Evolutionary conservation across 495 filamentous ascomycete genomes (phyloP).

Genomic region (Penicillium coprophilum): DNA sequence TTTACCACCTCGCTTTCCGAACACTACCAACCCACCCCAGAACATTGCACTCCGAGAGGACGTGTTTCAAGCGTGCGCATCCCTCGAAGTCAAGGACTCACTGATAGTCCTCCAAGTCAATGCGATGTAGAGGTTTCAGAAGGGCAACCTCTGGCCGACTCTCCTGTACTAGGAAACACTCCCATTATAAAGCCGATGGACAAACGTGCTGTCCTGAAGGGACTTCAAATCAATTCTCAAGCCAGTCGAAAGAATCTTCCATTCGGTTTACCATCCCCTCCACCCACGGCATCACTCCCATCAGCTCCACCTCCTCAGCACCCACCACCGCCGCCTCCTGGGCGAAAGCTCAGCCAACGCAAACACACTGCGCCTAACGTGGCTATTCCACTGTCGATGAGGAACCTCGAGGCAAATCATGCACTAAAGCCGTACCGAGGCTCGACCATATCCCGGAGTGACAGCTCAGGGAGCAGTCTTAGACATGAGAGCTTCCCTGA

Average conservation of each 20-base stretch:
- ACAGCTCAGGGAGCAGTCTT: constrained; percentile 32
- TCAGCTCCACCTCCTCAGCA: constrained; percentile 27
- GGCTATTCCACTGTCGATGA: background rate
- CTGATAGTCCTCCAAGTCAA: constrained; percentile 13
- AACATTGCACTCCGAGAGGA: constrained; percentile 13
- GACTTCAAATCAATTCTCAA: constrained; percentile 21
- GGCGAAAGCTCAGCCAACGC: constrained; percentile 14
- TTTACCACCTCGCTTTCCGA: constrained; percentile 14
- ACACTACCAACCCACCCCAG: constrained; percentile 20
- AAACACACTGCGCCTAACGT: constrained; percentile 22
- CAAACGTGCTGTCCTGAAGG: constrained; percentile 15
- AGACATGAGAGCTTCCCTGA: constrained; percentile 29
- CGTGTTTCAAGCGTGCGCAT: constrained; percentile 22
- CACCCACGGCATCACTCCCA: constrained; percentile 33
- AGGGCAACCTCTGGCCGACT: constrained; percentile 22
- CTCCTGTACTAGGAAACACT: constrained; percentile 24
- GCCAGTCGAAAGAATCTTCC: constrained; percentile 25
- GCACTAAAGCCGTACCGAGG: constrained; percentile 16
- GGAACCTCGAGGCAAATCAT: constrained; percentile 11
- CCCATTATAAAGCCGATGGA: constrained; percentile 7
- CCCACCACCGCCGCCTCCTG: constrained; percentile 14
- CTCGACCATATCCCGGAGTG: constrained; percentile 28
- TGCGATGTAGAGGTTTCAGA: constrained; percentile 1
- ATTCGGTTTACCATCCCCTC: constrained; percentile 34
- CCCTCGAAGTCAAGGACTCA: constrained; percentile 20